Conservation (phyloP, 208 protist genomes). For the Wallacemonas sp. region DNA sequence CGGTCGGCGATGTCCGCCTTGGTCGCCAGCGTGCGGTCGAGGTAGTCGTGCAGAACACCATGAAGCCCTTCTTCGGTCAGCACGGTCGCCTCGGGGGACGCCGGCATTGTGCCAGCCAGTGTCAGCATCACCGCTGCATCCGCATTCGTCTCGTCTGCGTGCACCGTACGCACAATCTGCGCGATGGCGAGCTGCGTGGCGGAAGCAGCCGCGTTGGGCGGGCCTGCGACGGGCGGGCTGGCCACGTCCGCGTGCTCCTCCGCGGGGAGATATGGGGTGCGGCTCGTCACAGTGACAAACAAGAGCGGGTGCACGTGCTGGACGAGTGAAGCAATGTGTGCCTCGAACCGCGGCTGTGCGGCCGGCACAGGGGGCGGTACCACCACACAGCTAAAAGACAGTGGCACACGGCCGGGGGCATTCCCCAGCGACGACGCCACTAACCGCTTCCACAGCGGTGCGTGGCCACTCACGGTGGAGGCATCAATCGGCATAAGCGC, state of each 20-base stretch:
- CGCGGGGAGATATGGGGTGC: conserved; percentile 26
- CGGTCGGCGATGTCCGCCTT: background rate
- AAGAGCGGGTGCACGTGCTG: conserved; percentile 17
- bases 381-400: conserved; percentile 33
- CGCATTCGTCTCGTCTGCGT: background rate
- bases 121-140: conserved; percentile 3
- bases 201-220: too few species aligned
- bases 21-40: background rate
- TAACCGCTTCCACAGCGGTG: conserved; percentile 1
- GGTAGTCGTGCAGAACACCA: background rate
- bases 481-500: background rate
- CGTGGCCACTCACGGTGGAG: background rate
- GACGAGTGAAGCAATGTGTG: conserved; percentile 24
- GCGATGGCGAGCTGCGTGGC: background rate
- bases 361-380: conserved; percentile 38
- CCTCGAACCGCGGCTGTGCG: conserved; percentile 17
- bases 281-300: conserved; percentile 37
- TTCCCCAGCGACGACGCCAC: background rate
- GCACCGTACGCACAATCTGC: background rate
- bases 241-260: conserved; percentile 1
- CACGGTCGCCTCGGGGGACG: background rate
- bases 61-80: background rate
- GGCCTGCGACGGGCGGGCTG: too few species aligned
- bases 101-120: conserved; percentile 1
- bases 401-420: background rate